These are phyloP conservation scores for Phytophthora podocarpi DNA, from an alignment of 352 stramenopile species.

Conservation along the genomic window DNA sequence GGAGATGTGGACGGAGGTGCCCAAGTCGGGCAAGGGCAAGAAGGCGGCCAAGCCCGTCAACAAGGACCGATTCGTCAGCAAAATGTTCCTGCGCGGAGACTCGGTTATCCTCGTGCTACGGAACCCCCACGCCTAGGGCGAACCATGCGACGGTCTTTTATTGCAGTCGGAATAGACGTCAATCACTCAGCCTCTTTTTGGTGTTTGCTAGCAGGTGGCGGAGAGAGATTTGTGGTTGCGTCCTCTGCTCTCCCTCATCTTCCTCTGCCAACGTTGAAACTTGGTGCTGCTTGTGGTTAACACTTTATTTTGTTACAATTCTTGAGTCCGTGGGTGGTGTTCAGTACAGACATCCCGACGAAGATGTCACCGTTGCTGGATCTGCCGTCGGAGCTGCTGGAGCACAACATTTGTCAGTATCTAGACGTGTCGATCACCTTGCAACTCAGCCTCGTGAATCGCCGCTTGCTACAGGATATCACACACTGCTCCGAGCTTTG, in stretches of 20 bases:
- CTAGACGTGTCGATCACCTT: conserved; percentile 46
- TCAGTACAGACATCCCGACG: not conserved
- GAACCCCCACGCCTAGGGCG: conserved; percentile 94
- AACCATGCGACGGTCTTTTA: conserved; percentile 9
- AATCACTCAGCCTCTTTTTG: conserved; percentile 11
- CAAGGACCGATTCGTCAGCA: conserved; percentile 98
- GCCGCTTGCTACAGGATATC: conserved; percentile 40
- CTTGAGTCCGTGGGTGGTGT: not conserved
- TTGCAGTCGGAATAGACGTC: conserved; percentile 39
- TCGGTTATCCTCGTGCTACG: conserved; percentile 99
- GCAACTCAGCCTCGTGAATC: conserved; percentile 42
- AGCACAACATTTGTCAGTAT: conserved; percentile 50
- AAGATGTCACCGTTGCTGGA: conserved; percentile 24
- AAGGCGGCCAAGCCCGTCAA: conserved; percentile 97
- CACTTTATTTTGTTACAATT: not conserved
- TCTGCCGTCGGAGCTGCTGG: conserved; percentile 44
- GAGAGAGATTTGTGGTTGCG: too few species aligned
- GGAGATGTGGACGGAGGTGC: conserved; percentile 99
- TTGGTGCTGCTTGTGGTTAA: not conserved
- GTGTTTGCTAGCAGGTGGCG: conserved; percentile 15
- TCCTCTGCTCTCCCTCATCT: conserved; percentile 11
- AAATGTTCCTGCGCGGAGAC: conserved; percentile 99
- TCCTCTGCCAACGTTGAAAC: conserved; percentile 1
- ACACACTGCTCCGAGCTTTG: conserved; percentile 37
- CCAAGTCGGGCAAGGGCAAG: conserved; percentile 97